These are phyloP conservation scores for Coprinellus aureogranulatus DNA, from an alignment of 768 basidiomycete species.

Conservation along the genomic window DNA sequence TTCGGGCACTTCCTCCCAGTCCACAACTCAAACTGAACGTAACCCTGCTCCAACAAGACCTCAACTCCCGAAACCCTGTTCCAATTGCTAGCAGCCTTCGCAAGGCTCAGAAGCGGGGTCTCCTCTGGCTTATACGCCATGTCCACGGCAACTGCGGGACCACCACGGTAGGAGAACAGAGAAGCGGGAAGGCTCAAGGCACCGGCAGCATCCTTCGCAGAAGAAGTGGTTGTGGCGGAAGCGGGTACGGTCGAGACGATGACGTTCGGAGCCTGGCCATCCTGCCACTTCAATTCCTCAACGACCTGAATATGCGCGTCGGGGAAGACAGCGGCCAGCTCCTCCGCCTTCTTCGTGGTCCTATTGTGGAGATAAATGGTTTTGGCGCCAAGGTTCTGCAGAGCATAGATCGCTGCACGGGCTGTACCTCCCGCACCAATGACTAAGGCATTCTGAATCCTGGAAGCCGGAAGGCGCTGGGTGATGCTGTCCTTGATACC, in stretches of 20 bases:
- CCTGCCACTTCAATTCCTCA: slow-evolving; percentile 55
- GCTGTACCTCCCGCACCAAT: slow-evolving; percentile 96
- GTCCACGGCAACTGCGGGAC: slow-evolving; percentile 74
- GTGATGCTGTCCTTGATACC: slow-evolving; percentile 68
- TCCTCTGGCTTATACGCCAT: slow-evolving; percentile 91
- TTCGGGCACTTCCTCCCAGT: slow-evolving; percentile 64
- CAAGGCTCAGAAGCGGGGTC: slow-evolving; percentile 77
- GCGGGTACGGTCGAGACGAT: slow-evolving; percentile 91
- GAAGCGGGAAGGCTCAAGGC: slow-evolving; percentile 52
- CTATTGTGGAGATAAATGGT: slow-evolving; percentile 88
- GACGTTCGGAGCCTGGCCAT: slow-evolving; percentile 52
- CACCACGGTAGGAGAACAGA: slow-evolving; percentile 53
- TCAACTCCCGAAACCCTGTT: slow-evolving; percentile 73
- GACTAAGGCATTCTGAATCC: slow-evolving; percentile 62
- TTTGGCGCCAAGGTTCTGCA: slow-evolving; percentile 64
- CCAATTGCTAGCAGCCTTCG: slow-evolving; percentile 57
- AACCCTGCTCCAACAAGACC: slow-evolving; percentile 87
- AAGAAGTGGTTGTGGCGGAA: slow-evolving; percentile 45
- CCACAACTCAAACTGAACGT: slow-evolving; percentile 81
- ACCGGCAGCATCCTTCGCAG: slow-evolving; percentile 18
- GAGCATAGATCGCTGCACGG: slow-evolving; percentile 90
- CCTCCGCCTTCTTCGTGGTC: slow-evolving; percentile 69
- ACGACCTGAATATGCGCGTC: slow-evolving; percentile 52
- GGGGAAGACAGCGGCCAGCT: slow-evolving; percentile 68
- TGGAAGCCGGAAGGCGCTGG: slow-evolving; percentile 35